Evolutionary conservation across 192 early-diverging fungal genomes (phyloP), one percentile per base, ranked within the genome.

Genomic region (Phlyctochytrium arcticum): DNA sequence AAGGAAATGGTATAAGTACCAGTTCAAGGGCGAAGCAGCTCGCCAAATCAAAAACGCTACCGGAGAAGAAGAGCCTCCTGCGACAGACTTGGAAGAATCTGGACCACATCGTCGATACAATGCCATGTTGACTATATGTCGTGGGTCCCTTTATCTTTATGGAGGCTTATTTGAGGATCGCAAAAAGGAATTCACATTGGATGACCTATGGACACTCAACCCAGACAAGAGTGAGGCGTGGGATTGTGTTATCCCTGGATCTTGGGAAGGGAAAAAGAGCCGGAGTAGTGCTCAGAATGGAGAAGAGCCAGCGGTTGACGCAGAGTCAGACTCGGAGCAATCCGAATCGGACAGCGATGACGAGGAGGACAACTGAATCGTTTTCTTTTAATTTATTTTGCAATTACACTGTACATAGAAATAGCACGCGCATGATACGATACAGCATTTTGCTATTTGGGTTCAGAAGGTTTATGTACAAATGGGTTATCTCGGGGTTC

Each of bases 91-190:
- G 35, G 56, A 32, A 37, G 36, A 57, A n/a, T 35, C 27, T 26
- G 5, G 21, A 48, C 87, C 87, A 1, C 74, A 81, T 17, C 81
- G 84, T 7, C 79, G 88, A 4, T 90, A 85, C 63, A 88, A 87
- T 65, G 66, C 80, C 10, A 90, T 88, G 87, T 54, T 88, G 72
- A 73, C 76, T 4, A 80, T 87, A 17, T 68, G 75, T 19, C 75
- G 77, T 35, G 78, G 74, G 15, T 75, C 65, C 6, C 63, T 88
- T 24, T 83, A 82, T 54, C 56, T 89, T 44, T 80, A 77, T 64
- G 88, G 88, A 8, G 88, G 88, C 4, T 79, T 90, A 46, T 54
- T 87, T 26, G 88, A 90, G 60, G 67, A 77, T n/a, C 70, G 68
- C 15, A 76, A 80, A 48, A 72, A 78, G 46, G 88, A 90, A 62